Evolutionary conservation across 2,329 filamentous ascomycete species (phyloP), one percentile per base, ranked within the genome.

Genomic region (Ilyonectria destructans): DNA sequence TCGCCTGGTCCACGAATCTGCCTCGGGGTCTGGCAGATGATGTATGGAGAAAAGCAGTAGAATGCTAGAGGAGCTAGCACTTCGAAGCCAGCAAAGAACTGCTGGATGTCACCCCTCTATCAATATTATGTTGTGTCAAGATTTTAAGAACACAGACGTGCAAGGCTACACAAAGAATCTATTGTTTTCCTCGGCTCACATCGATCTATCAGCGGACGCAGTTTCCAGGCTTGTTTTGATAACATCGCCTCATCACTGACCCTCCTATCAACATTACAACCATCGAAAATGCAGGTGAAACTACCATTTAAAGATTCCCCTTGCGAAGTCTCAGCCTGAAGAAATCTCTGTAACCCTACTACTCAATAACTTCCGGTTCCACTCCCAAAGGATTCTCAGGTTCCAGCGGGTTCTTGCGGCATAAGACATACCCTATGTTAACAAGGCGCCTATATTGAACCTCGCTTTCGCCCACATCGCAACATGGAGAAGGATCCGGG

Each of bases 1-100:
- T 74, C 1, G 31, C 67, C 13, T 73, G 71, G 71, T 59, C 67
- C 12, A 6, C 29, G 7, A n/a, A 23, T 3, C 45, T 55, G 29
- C 19, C 31, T 46, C 49, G 48, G 15, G 58, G 62, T 3, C 19
- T 60, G 13, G 71, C 59, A 1, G 17, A 33, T 0, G 21, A 8
- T 2, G 21, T 70, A 15, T 73, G 71, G 71, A 29, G 12, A 21
- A 59, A 19, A n/a, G 35, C 35, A 6, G 8, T 62, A 5, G 13
- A 19, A 13, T 3, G 2, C 4, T 13, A 35, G 33, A 19, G 6
- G 12, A 43, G 15, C 7, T 17, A n/a, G n/a, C 4, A 43, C n/a
- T 19, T n/a, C 40, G 15, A 43, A 43, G 8, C 15, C 40, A 26
- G 26, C 26, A 26, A 26, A 26, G 26, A 26, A 43, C 40, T n/a